Evolutionary conservation across 1,284 basidiomycete species (phyloP), one percentile per base, ranked within the genome.

Genomic region (Ceratobasidium sp.): DNA sequence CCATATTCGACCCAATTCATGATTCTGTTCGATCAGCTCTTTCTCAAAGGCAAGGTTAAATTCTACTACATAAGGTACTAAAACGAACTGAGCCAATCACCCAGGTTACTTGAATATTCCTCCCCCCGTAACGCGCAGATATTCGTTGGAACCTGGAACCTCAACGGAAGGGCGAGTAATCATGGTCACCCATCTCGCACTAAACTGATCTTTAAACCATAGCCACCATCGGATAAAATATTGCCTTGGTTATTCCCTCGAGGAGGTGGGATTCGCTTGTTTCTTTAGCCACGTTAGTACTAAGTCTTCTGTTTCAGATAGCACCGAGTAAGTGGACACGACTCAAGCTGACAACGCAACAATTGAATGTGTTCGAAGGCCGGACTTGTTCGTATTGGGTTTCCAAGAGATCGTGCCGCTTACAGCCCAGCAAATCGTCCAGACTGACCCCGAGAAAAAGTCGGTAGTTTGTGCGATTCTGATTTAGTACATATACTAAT

Each of bases 351-450:
- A 37, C 13, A 6, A 34, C 22, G 14, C 34, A 39, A 24, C 34
- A 24, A 39, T 43, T 53, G 48, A 77, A 8, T 74, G 78, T 48
- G 49, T 34, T 41, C 34, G 8, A 64, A 96, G 94, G 59, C 94
- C 96, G 8, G 95, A 98, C 81, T 89, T 98, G 75, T 91, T 97
- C 80, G 90, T 90, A n/a, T 84, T 98, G 39, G 94, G 93, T 0
- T 98, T 99, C 80, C 98, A 99, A 82, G 98, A 99, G 82, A 96
- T 99, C 71, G 98, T 99, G 0, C 95, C 95, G 48, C 87, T 99
- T 53, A 98, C 94, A 6, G 95, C 98, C 4, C 95, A 98, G 80
- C 96, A 98, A 81, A 98, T 99, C 66, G 87, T 97, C 24, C 94
- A 98, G 81, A 94, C 97, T 2, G 98, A 99, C 82, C 95, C 96